A percentile compares a stretch with the other conserved stretches of the same genome.
Evolutionary conservation across 352 stramenopile genomes (phyloP).

Genomic region (Pythium phragmiticola): DNA sequence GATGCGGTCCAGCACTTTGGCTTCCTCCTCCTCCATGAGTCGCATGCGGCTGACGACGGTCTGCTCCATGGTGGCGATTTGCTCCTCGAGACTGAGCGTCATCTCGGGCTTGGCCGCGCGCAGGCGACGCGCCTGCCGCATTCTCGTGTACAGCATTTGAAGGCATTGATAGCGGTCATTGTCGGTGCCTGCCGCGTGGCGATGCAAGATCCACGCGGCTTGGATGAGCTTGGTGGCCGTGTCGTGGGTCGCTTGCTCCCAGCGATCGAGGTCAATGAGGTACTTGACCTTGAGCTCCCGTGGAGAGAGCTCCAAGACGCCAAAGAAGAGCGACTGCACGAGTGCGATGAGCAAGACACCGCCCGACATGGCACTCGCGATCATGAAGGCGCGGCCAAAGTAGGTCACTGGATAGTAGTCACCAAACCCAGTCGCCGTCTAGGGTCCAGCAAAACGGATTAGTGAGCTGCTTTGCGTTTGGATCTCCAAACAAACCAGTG

Average conservation of each 20-base stretch:
- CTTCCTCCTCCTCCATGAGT: slow-evolving; percentile 37
- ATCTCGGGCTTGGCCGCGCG: slow-evolving; percentile 35
- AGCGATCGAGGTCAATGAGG: slow-evolving; percentile 61
- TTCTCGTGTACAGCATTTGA: slow-evolving; percentile 29
- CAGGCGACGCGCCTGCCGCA: slow-evolving; percentile 33
- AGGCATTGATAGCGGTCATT: background rate
- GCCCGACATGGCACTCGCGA: slow-evolving; percentile 68
- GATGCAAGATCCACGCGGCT: slow-evolving; percentile 36
- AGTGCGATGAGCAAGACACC: slow-evolving; percentile 67
- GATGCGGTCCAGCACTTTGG: slow-evolving; percentile 39
- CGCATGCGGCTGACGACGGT: slow-evolving; percentile 35
- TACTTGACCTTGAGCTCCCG: slow-evolving; percentile 63
- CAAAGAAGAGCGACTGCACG: slow-evolving; percentile 77
- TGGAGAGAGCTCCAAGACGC: slow-evolving; percentile 62
- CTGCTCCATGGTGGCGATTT: slow-evolving; percentile 45
- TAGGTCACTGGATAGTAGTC: slow-evolving; percentile 76
- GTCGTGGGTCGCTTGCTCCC: slow-evolving; percentile 44
- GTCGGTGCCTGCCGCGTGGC: background rate
- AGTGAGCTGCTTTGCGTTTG: background rate
- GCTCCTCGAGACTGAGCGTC: slow-evolving; percentile 41
- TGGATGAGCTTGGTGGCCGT: slow-evolving; percentile 51
- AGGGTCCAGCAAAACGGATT: background rate
- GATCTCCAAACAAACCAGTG: no score
- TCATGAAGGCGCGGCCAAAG: slow-evolving; percentile 53
- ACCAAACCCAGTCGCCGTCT: slow-evolving; percentile 71